Base-by-base conservation (phyloP, 208 protist genomes). In the Angomonas deanei region DNA sequence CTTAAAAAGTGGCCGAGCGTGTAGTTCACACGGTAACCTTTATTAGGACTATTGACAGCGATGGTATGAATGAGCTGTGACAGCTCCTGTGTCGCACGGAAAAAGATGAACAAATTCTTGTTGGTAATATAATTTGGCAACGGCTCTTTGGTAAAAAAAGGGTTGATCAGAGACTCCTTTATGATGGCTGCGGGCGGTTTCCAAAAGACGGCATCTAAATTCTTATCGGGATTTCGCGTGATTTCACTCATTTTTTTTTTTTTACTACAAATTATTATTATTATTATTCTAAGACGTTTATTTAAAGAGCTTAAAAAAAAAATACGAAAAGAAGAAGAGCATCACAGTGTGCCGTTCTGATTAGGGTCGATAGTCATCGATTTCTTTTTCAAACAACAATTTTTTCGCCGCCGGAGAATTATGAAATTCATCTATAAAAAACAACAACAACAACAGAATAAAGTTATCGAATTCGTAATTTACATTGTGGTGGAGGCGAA, bases 81-180 rank as follows among this genome's bases (percentile, higher is more conserved):
- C 2, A 78, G 68, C 52, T 78, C 58, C 27, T 30, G 26, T 13
- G 74, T 46, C 19, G 50, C 68, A 3, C 23, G 28, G 24, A 74
- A 55, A 61, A 78, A 74, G 46, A 70, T 70, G 8, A 54, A 26
- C n/a, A 78, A 15, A 24, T 70, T 61, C 10, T 21, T 39, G 1
- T 33, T 62, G 23, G 24, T 70, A 13, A 73, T 46, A 38, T 39
- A 63, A 31, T 31, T 50, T 1, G 68, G 61, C 13, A 74, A 38
- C 5, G 73, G 68, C n/a, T 42, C 34, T 11, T 64, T 70, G 1
- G 68, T 54, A 49, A 78, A 78, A 38, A 78, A 78, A 21, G 73
- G 73, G 38, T 1, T 58, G 10, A 65, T 38, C 0, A 67, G 33
- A 8, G 68, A 26, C 6, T 23, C 6, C 0, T 38, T 32, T 26